Evolutionary conservation across 2,329 filamentous ascomycete species (phyloP), one percentile per base, ranked within the genome.

Genomic region (Botrytis porri): DNA sequence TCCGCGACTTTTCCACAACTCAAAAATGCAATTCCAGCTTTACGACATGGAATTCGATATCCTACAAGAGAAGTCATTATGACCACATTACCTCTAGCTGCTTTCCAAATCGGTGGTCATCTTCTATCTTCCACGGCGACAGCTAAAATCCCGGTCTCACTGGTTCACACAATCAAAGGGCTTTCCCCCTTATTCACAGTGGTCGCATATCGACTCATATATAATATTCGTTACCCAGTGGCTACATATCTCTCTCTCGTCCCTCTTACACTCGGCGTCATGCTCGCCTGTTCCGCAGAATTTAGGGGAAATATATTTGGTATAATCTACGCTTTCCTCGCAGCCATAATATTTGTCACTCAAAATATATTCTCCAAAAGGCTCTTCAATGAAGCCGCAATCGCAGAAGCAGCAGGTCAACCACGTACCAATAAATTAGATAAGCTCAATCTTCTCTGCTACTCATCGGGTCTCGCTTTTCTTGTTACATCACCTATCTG

Each of bases 321-420:
- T n/a, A 92, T 99, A 29, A 79, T 95, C 18, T 95, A 95, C 79
- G 95, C 96, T 5, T 91, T 99, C 54, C 85, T 93, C 48, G 95
- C 94, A n/a, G 94, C 96, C 12, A 85, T 98, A 72, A 92, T 98
- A 76, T 99, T 99, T 80, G 96, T 99, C 51, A 96, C 94, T 0
- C 96, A 99, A 81, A 99, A 99, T 81, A 99, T 99, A 73, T 97
- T 98, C 77, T 98, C 95, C 32, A 99, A 99, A 83, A 93, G 94
- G 77, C 89, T 99, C 16, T 99, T 99, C 86, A 99, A 98, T 82
- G 95, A 98, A 80, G 94, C 93, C 10, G 92, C 94, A 10, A 90
- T 90, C 73, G 93, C 93, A 3, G 95, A 98, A 82, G 89, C 90
- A 12, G 93, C 97, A 71, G 88, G 88, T 1, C 82, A 86, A 48